A percentile compares a stretch with the other conserved stretches of the same genome.
phyloP scores from a whole-genome alignment of 805 yeast species.

The Metschnikowia cerradonensis region DNA sequence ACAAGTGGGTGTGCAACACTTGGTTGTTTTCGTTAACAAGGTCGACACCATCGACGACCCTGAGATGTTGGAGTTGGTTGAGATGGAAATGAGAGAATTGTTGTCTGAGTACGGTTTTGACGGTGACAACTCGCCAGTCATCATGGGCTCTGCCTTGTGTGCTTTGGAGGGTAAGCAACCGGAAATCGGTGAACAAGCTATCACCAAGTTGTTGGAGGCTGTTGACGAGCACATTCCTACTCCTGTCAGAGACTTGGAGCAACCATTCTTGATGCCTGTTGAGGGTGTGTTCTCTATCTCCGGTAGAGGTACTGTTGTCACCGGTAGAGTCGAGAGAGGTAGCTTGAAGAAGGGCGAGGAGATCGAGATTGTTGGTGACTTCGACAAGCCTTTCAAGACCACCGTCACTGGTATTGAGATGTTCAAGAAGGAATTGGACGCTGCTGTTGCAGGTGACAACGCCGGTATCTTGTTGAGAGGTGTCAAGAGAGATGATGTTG shows the following conservation, averaged over 20 bases:
- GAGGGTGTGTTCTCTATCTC: constrained; percentile 97
- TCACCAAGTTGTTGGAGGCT: constrained; percentile 79
- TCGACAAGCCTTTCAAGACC: constrained; percentile 82
- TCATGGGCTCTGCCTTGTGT: constrained; percentile 98
- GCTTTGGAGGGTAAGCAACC: constrained; percentile 86
- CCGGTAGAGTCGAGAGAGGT: constrained; percentile 99
- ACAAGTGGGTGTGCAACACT: constrained; percentile 98
- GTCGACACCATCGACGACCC: constrained; percentile 97
- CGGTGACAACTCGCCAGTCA: constrained; percentile 96
- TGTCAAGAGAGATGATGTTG: constrained; percentile 93
- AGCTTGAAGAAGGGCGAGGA: constrained; percentile 96
- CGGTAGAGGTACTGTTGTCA: constrained; percentile 99
- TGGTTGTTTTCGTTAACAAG: constrained; percentile 97
- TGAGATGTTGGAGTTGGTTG: constrained; percentile 98
- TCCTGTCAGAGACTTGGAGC: constrained; percentile 92
- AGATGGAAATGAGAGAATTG: constrained; percentile 99
- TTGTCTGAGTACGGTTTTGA: constrained; percentile 89
- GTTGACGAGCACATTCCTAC: constrained; percentile 95
- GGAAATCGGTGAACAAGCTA: constrained; percentile 87
- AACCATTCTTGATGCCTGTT: constrained; percentile 94
- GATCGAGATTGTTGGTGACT: constrained; percentile 92
- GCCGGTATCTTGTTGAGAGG: constrained; percentile 98
- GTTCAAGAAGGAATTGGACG: constrained; percentile 98
- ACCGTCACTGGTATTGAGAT: constrained; percentile 98
- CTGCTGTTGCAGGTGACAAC: constrained; percentile 98